Evolutionary conservation across 2,329 filamentous ascomycete species (phyloP), one percentile per base, ranked within the genome.

Genomic region (Stagonosporopsis vannaccii): DNA sequence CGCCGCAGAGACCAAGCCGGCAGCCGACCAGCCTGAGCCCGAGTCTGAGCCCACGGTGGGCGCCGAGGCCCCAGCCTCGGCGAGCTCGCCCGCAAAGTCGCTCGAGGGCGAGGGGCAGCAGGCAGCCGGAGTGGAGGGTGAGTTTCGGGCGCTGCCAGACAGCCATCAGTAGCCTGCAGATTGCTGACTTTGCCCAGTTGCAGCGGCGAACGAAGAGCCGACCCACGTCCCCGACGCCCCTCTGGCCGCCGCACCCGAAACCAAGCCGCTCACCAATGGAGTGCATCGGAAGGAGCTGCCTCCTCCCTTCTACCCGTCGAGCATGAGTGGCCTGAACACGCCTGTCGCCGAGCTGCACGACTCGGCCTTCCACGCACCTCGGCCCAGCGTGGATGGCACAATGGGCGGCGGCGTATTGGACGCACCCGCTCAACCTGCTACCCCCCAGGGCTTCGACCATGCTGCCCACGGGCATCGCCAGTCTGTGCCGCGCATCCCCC

Each of bases 351-450:
- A 71, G n/a, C 58, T 55, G 33, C 51, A 37, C 13, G 62, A 62
- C 25, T 23, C 35, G 7, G 36, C 57, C 26, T 48, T 62, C n/a
- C 69, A 75, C 50, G 65, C 61, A 9, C 56, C 64, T 23, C 64
- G 62, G 36, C 65, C 70, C 11, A 72, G 66, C 47, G 61, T 66
- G 1, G 73, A 73, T 33, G 67, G 70, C 37, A 73, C 79, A 37
- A 70, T 77, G 20, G 80, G 79, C 60, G 74, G 75, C 36, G 74
- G 73, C 22, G 67, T 70, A 17, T 66, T 70, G 25, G 74, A 76
- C 22, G 78, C 74, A 19, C 78, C 78, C 2, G 76, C 75, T 6
- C 75, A 74, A 5, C 73, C 62, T 22, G 37, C 23, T 7, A 51
- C 51, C 23, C 56, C 70, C 25, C 66, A 68, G 15, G 55, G 17